A percentile compares a stretch with the other conserved stretches of the same genome.
These are phyloP conservation scores for Liriodendron chinense DNA, from an alignment of 164 flowering plant genomes.

Conservation along the genomic window DNA sequence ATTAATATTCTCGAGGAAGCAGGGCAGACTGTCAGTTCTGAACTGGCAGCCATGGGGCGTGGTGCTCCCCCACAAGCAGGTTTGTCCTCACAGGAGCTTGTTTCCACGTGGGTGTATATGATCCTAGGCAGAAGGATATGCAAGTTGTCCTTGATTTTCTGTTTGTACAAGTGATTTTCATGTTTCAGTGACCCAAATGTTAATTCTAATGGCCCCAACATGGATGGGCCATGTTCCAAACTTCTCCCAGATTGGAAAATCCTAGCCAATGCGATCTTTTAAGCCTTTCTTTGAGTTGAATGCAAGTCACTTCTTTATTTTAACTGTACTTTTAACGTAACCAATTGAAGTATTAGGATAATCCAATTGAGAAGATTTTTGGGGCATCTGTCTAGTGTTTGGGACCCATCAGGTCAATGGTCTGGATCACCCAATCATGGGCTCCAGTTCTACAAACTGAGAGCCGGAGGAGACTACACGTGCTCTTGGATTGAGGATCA, in stretches of 20 bases:
- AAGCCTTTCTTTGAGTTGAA: not conserved
- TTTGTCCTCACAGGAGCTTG: slow-evolving; percentile 16
- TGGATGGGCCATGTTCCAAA: not conserved
- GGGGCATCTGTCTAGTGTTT: not conserved
- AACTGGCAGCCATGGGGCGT: slow-evolving; percentile 91
- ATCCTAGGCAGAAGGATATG: not conserved
- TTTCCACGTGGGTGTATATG: not conserved
- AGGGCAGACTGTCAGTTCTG: slow-evolving; percentile 84
- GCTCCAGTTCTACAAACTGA: not conserved
- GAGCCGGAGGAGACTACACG: not conserved
- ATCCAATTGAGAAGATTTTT: not conserved
- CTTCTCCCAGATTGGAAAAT: not conserved
- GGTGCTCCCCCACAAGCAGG: slow-evolving; percentile 82
- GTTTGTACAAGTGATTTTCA: not conserved
- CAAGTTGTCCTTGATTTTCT: not conserved
- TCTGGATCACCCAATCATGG: not conserved
- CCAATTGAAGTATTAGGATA: not conserved
- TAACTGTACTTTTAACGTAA: not conserved
- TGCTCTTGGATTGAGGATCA: not conserved
- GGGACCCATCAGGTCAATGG: not conserved
- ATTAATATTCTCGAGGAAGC: slow-evolving; percentile 90
- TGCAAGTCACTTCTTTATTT: not conserved
- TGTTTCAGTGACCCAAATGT: not conserved
- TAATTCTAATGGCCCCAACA: not conserved
- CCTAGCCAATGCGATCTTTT: not conserved